Evolutionary conservation across 148 eudicot species (phyloP), one percentile per base, ranked within the genome.

Genomic region (Camellia granthamiana): DNA sequence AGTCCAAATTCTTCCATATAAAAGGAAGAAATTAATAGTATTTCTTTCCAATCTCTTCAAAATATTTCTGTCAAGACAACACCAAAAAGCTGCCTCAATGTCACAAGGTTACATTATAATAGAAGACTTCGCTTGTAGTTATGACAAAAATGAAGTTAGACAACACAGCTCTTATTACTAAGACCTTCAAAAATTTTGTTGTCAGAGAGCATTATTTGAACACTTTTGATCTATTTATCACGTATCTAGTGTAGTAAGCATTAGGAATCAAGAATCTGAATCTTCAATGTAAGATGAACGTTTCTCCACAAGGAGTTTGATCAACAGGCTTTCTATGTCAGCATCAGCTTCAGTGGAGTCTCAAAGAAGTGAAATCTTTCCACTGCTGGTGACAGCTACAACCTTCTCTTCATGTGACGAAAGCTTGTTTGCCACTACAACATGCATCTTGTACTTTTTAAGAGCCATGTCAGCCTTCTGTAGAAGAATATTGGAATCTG

Each of bases 361-460:
- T 77, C 99, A 88, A 18, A 74, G 87, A 49, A 97, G 92, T 55
- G 88, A 77, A 38, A 87, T 83, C 12, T 87, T 88, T 74, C 84
- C 93, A 68, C 81, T 77, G 43, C 70, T 43, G 2, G 94, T 71
- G 79, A 97, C 98, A 23, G 94, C 88, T 4, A 88, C 87, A 38
- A 94, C 99, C 72, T 86, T 97, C 87, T 97, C 98, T 82, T 92
- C 92, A 54, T 97, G 99, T 16, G 94, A 88, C 23, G 80, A 82
- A 47, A 97, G 98, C 85, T 97, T 97, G 64, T 97, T 97, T 2
- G 99, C 99, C 68, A 97, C 96, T 47, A 97, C 99, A 11, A 89
- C 91, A 77, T 97, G 91, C 95, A 97, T 88, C 84, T 92, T 84
- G 88, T 97, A 90, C 86, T 84, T 97, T 66, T 82, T 73, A 64